Base-by-base conservation (phyloP, 805 yeast genomes). In the Candida nemodendra region DNA sequence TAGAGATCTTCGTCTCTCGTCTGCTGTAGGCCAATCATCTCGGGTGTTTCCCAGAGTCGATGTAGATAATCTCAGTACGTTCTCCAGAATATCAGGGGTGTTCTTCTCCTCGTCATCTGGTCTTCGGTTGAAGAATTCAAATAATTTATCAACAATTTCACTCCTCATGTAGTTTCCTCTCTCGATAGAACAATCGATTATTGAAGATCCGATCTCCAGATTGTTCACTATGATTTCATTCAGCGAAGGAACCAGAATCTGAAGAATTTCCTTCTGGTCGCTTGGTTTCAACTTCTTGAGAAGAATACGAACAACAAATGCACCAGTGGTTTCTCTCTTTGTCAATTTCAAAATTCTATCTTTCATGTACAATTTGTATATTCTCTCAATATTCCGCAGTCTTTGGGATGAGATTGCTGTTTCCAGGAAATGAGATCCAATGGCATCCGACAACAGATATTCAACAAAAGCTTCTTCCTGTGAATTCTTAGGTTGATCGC, bases 381-480 rank as follows among this genome's bases (percentile, higher is more conserved):
- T 61, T 50, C 95, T 73, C 51, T 81, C 84, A 15, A 84, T 75
- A 55, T 78, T 80, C 47, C 78, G 82, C 45, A 75, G 64, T 47
- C 93, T 79, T 44, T 82, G 80, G 41, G 74, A 75, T 32, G 73
- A 76, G 35, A 90, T 68, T 9, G 80, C 74, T 14, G 81, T 73
- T 60, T 93, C 88, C 18, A 91, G 68, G 66, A 93, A 91, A 62
- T 89, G 97, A 1, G 95, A 84, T 0, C 98, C 99, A n/a, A 90
- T 87, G 1, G 95, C 70, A 55, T 89, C 96, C 7, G 93, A 78
- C 25, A 91, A 64, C 38, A 90, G 68, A 53, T 84, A 84, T 57
- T 89, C 96, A 21, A 90, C 81, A 59, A 84, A 89, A 0, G 93
- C 78, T 45, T 76, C 90, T 51, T 85, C 93, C 41, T 76, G 72